A percentile compares a stretch with the other conserved stretches of the same genome.
Evolutionary conservation across 805 yeast species (phyloP).

Genomic region (Kazachstania africana): DNA sequence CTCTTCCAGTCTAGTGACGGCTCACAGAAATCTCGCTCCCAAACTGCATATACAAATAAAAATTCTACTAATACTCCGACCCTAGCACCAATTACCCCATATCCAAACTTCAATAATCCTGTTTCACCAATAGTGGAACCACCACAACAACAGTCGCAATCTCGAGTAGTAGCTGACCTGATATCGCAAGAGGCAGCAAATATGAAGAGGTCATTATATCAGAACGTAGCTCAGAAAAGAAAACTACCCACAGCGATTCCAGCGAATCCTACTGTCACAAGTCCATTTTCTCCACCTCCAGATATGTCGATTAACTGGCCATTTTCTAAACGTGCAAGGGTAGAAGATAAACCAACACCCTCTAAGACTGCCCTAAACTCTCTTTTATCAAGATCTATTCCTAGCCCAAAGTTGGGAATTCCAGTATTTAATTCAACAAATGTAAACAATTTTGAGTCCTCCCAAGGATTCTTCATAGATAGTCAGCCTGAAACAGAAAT

Average conservation of each 20-base stretch:
- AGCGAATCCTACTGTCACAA: constrained; percentile 8
- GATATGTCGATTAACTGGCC: too few species aligned
- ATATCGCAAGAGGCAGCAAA: background rate
- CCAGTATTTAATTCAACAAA: too few species aligned
- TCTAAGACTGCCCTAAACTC: constrained; percentile 24
- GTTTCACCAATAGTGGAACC: too few species aligned
- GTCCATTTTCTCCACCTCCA: constrained; percentile 8
- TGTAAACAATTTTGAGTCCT: too few species aligned
- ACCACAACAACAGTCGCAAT: too few species aligned
- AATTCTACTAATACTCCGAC: background rate
- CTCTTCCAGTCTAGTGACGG: too few species aligned
- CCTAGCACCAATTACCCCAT: background rate
- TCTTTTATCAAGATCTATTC: constrained; percentile 16
- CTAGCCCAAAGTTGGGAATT: constrained; percentile 5
- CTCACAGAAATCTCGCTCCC: too few species aligned
- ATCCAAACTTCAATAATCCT: background rate
- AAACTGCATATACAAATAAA: constrained; percentile 1
- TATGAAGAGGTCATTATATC: too few species aligned
- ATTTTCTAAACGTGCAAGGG: constrained; percentile 12
- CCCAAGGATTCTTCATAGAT: too few species aligned
- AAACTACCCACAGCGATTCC: constrained; percentile 8
- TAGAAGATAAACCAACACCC: constrained; percentile 20
- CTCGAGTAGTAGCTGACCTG: too few species aligned
- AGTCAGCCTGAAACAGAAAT: too few species aligned
- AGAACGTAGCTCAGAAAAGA: constrained; percentile 2